Conservation (phyloP, 1,284 basidiomycete species). For the Trichosporon faecale region DNA sequence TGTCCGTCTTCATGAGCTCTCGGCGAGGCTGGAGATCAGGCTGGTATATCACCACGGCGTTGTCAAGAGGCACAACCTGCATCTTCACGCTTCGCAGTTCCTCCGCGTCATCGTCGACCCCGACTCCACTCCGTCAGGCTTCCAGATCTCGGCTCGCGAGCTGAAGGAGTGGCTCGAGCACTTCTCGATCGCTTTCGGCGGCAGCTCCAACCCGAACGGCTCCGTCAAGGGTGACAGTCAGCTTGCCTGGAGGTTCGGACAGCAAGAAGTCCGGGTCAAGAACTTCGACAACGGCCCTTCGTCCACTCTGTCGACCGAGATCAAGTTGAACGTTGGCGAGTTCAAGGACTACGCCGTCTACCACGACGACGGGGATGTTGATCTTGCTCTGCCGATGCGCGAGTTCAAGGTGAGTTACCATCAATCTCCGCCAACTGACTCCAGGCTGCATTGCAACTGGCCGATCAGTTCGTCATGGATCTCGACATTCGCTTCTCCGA, state of each 20-base stretch:
- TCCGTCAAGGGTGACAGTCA: constrained; percentile 34
- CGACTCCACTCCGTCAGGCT: constrained; percentile 42
- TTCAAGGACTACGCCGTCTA: constrained; percentile 46
- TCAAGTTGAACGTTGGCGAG: constrained; percentile 43
- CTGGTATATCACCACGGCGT: constrained; percentile 50
- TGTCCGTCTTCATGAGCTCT: constrained; percentile 14
- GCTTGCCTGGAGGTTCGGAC: constrained; percentile 48
- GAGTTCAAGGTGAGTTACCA: constrained; percentile 48
- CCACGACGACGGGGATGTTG: constrained; percentile 30
- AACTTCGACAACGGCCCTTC: constrained; percentile 35
- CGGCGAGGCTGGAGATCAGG: constrained; percentile 31
- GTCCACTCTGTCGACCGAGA: constrained; percentile 39
- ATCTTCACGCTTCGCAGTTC: constrained; percentile 45
- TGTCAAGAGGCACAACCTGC: constrained; percentile 48
- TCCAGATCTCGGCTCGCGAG: constrained; percentile 41
- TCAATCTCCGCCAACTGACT: not conserved
- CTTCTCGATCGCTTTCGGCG: constrained; percentile 37
- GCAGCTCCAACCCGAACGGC: constrained; percentile 15
- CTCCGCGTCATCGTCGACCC: constrained; percentile 47
- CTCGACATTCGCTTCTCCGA: constrained; percentile 46
- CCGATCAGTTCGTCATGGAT: constrained; percentile 45
- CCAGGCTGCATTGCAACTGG: constrained; percentile 46
- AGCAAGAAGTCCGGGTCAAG: constrained; percentile 43
- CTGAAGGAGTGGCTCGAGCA: constrained; percentile 51
- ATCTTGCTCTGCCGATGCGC: constrained; percentile 49